Evolutionary conservation across 306 rosid genomes (phyloP), one percentile per base, ranked within the genome.

Genomic region (Cucurbita pepo): DNA sequence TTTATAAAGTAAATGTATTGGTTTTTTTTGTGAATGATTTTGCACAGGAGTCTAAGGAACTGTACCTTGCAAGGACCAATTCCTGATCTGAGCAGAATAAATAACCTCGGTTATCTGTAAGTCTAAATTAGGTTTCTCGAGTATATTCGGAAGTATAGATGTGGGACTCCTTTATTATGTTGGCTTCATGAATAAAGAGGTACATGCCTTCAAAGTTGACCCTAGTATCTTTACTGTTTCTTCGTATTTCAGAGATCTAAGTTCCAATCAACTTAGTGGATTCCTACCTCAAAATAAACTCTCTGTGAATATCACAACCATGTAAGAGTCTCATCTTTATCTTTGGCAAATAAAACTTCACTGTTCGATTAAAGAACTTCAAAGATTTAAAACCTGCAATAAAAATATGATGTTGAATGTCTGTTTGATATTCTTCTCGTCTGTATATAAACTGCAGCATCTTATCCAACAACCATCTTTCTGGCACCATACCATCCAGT

Each of bases 21-120:
- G 52, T 34, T 11, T 14, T 61, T 65, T 74, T 69, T 79, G 62
- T 75, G 36, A 54, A 80, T 69, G 58, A 69, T 69, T 50, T 14
- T 53, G 59, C 7, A 61, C 79, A 95, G 99, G 96, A 89, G 96
- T 69, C 87, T 95, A 69, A 83, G 96, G 83, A 91, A 89, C 80
- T 95, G 97, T 88, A 82, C 10, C 73, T 83, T 95, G 81, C 84
- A 72, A 77, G 99, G 99, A 70, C 87, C 85, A n/a, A 63, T 95
- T 75, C 99, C 99, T 70, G 88, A 95, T 85, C 78, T 95, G 36
- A 91, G 97, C 81, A 45, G 45, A 53, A 82, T 91, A 79, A 82
- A 83, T 7, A 8, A 54, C 6, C 92, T 91, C 70, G 77, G 72
- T 55, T 91, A 82, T 83, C 71, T 91, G 97, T 91, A 87, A 83